Conservation (phyloP, 768 basidiomycete species). For the Tricholomella constricta region DNA sequence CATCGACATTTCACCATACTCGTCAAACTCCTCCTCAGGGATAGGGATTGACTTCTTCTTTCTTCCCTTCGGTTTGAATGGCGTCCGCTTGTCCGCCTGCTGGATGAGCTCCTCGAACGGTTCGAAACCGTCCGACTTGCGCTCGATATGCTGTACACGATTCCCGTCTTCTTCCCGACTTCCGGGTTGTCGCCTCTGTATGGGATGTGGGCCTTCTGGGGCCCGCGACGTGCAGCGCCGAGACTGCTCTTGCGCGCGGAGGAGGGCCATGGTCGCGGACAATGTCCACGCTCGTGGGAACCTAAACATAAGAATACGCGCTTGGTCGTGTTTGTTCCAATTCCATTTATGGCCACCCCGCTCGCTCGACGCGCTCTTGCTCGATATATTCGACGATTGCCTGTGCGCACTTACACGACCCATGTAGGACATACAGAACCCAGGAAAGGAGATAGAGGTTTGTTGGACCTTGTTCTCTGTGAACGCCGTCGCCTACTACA, state of each 20-base stretch:
- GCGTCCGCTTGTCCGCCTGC: conserved; percentile 68
- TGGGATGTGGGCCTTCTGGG: conserved; percentile 69
- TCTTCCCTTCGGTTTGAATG: conserved; percentile 53
- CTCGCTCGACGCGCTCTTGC: conserved; percentile 6
- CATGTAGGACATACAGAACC: conserved; percentile 15
- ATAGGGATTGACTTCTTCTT: conserved; percentile 46
- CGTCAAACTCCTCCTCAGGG: conserved; percentile 35
- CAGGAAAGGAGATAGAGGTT: conserved; percentile 35
- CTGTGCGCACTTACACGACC: conserved; percentile 13
- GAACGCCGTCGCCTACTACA: neutral
- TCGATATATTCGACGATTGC: conserved; percentile 16
- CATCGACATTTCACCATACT: conserved; percentile 77
- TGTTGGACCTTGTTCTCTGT: neutral
- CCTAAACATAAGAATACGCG: conserved; percentile 15
- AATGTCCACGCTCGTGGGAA: conserved; percentile 10
- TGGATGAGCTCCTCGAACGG: conserved; percentile 74
- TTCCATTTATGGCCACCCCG: conserved; percentile 16
- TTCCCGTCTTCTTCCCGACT: conserved; percentile 81
- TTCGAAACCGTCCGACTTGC: conserved; percentile 81
- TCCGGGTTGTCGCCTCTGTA: conserved; percentile 77
- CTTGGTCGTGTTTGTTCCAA: conserved; percentile 19
- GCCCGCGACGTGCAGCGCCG: conserved; percentile 51
- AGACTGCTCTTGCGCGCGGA: conserved; percentile 49
- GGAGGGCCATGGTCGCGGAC: conserved; percentile 37
- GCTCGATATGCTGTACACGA: conserved; percentile 69